Evolutionary conservation across 1,284 basidiomycete genomes (phyloP), one percentile per base, ranked within the genome.

Genomic region (Tilletia caries): DNA sequence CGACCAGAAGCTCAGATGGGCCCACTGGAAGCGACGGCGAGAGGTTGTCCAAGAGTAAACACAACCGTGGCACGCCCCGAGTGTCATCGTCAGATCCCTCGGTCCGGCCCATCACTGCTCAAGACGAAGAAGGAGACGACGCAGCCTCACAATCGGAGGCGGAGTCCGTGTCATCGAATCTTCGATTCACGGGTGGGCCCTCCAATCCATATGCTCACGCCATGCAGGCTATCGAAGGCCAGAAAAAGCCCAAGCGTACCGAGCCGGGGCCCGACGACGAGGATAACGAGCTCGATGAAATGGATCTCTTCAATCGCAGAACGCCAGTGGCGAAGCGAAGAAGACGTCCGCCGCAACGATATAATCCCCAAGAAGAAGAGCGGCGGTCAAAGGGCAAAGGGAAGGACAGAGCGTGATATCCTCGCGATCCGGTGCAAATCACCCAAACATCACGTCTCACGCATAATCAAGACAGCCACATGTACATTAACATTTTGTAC

Each of bases 301-400:
- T 62, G 58, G 58, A 62, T 29, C 58, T 62, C 18, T 62, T 62
- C 32, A 25, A 62, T n/a, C 58, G 58, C 32, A 25, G 58, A 25
- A 62, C 58, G 3, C 58, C 58, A 10, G n/a, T 33, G 18, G 29
- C 58, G 29, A 62, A 62, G 18, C 58, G 58, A n/a, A 25, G 23
- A 34, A 12, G 58, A 33, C 58, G 58, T 33, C 29, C 58, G 4
- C 58, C 58, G 32, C 29, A 62, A 23, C 58, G 58, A 3, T 62
- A 62, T 29, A 34, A 20, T 6, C 32, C 58, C 15, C 29, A 33
- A 6, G 58, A 62, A 10, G 27, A 34, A 29, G 52, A 54, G n/a
- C 13, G 2, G 52, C n/a, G 23, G 25, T 27, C 23, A 23, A n/a
- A 54, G 27, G 52, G 52, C 20, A 54, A 54, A 27, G 52, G 52